These are phyloP conservation scores for Mucor ambiguus DNA, from an alignment of 371 early-diverging fungal genomes.

Conservation along the genomic window DNA sequence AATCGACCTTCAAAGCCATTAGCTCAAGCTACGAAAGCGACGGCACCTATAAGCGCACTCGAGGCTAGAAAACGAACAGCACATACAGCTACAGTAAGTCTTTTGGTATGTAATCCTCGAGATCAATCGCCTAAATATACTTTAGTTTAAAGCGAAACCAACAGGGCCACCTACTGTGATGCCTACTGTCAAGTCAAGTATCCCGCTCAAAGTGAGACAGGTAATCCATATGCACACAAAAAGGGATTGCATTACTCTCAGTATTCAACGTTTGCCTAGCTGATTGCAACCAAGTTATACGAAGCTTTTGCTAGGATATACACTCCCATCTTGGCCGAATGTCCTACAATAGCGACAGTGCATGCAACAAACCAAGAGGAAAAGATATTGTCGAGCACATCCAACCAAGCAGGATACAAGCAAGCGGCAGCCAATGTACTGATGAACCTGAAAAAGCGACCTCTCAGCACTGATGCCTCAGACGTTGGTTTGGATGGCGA, in stretches of 20 bases:
- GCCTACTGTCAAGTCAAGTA: constrained; percentile 32
- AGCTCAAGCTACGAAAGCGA: background rate
- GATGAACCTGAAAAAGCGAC: constrained; percentile 51
- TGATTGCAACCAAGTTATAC: constrained; percentile 39
- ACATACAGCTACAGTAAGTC: constrained; percentile 15
- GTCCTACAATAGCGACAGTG: constrained; percentile 31
- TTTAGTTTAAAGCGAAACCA: constrained; percentile 3
- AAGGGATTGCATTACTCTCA: background rate
- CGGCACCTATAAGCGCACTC: background rate
- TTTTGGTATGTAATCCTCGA: background rate
- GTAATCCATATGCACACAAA: constrained; percentile 7
- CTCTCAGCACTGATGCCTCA: constrained; percentile 21
- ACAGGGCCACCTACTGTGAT: constrained; percentile 39
- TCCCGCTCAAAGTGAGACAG: constrained; percentile 44
- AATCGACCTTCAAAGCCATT: background rate
- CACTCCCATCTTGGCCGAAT: constrained; percentile 8
- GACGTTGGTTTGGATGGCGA: constrained; percentile 59
- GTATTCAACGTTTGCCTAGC: background rate
- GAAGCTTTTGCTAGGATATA: constrained; percentile 46
- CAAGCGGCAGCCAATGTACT: constrained; percentile 47
- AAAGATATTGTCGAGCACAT: constrained; percentile 24
- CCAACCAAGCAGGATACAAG: constrained; percentile 51
- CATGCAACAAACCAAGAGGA: constrained; percentile 39
- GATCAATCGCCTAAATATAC: background rate
- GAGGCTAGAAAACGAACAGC: constrained; percentile 14